Evolutionary conservation across 2,329 filamentous ascomycete genomes (phyloP), one percentile per base, ranked within the genome.

Genomic region (Cucurbitaria berberidis): DNA sequence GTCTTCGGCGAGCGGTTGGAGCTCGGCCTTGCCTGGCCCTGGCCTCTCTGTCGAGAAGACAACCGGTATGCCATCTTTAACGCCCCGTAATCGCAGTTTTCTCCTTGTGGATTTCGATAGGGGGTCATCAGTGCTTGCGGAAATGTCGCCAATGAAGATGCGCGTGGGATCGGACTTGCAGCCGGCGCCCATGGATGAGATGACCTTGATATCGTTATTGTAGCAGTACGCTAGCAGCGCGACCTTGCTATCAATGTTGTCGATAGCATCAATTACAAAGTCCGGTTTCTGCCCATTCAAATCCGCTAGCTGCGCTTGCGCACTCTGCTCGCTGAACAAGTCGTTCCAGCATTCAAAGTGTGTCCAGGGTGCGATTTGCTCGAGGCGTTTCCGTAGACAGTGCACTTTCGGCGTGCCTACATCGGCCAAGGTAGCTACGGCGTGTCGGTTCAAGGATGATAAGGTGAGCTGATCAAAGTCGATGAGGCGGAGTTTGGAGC

Each of bases 381-480:
- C 86, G 58, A 99, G 78, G 27, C 93, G 82, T 52, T 87, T 86
- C 66, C 88, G 84, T 45, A 99, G 84, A 65, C 91, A 95, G 50
- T 89, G 85, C 1, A 99, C 95, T 77, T 99, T 99, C 8, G 93
- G 86, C 11, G 89, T 91, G 21, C 95, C 95, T 1, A 99, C 95
- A 68, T 99, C 95, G 15, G 91, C 90, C 6, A 98, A 81, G 0
- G 93, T 98, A 5, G 95, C 95, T 1, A 99, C 89, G 8, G 95
- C 92, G 76, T 99, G 95, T n/a, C 95, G 83, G 75, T 99, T 99
- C 48, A 99, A 80, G 3, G 92, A 96, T 59, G 91, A 96, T 39
- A 99, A 81, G 0, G 93, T 96, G 29, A 99, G 93, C 81, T 99
- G 95, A 74, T 99, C 95, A 73, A 99, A 99, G 75, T 99, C 95